phyloP scores from a whole-genome alignment of 805 yeast genomes.

The Ogataea paradorogensis region DNA sequence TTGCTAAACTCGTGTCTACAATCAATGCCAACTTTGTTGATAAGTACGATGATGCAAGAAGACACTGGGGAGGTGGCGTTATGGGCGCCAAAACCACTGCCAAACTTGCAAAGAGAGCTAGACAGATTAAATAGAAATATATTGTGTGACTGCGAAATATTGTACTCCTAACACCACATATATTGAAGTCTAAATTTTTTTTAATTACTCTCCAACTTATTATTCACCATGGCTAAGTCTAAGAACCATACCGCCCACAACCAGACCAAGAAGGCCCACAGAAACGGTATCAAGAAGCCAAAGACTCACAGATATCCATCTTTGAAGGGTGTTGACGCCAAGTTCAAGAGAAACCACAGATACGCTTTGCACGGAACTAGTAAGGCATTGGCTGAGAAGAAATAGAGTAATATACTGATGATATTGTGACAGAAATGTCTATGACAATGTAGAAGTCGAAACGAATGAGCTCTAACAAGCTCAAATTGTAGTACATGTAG shows the following conservation, averaged over 20 bases:
- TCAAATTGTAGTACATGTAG: not conserved
- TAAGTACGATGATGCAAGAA: constrained; percentile 93
- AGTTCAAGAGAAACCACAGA: constrained; percentile 99
- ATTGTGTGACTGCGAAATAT: constrained; percentile 10
- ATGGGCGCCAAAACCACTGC: constrained; percentile 93
- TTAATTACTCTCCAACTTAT: constrained; percentile 27
- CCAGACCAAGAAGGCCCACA: constrained; percentile 99
- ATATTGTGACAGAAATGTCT: not conserved
- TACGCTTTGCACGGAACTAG: constrained; percentile 98
- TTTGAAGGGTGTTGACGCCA: constrained; percentile 97
- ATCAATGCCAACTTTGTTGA: constrained; percentile 50
- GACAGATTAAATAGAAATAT: constrained; percentile 2
- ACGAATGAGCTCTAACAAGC: not conserved
- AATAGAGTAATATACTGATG: constrained; percentile 11
- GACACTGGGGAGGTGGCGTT: constrained; percentile 98
- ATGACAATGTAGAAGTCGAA: not conserved
- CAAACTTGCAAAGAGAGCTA: constrained; percentile 74
- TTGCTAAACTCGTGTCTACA: constrained; percentile 92
- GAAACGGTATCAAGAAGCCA: constrained; percentile 99
- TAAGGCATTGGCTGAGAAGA: constrained; percentile 75
- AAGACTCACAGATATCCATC: constrained; percentile 97
- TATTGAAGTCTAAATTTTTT: constrained; percentile 1
- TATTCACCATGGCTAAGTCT: constrained; percentile 82
- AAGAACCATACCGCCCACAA: constrained; percentile 99
- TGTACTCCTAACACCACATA: constrained; percentile 7